Evolutionary conservation across 2,329 filamentous ascomycete species (phyloP).

Genomic region (Hymenoscyphus repandus): DNA sequence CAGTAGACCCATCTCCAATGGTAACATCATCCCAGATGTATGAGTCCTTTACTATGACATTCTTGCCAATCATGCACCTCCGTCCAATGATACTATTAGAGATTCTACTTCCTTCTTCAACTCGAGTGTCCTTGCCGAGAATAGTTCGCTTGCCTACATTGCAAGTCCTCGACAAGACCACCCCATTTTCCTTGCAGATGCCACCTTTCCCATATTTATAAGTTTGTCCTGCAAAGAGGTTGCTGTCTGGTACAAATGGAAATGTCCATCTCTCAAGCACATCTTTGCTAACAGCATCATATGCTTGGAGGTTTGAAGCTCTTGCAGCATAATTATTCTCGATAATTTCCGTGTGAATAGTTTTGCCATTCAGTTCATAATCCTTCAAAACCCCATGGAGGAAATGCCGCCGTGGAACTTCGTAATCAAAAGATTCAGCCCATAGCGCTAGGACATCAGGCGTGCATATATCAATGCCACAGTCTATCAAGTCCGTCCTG

Average conservation of each 20-base stretch:
- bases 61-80: slow-evolving; percentile 79
- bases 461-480: slow-evolving; percentile 94
- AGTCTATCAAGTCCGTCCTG: slow-evolving; percentile 84
- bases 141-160: slow-evolving; percentile 64
- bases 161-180: slow-evolving; percentile 68
- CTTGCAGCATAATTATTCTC: slow-evolving; percentile 80
- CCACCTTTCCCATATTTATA: slow-evolving; percentile 67
- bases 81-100: slow-evolving; percentile 76
- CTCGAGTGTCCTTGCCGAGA: slow-evolving; percentile 68
- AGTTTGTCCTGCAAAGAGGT: slow-evolving; percentile 70
- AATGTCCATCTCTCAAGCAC: slow-evolving; percentile 84
- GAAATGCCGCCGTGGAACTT: slow-evolving; percentile 82
- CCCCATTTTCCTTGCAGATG: slow-evolving; percentile 73
- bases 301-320: slow-evolving; percentile 80
- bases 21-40: slow-evolving; percentile 84
- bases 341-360: slow-evolving; percentile 86
- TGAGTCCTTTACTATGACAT: slow-evolving; percentile 72
- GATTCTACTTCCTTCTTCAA: slow-evolving; percentile 68
- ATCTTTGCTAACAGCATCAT: slow-evolving; percentile 83
- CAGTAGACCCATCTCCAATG: slow-evolving; percentile 67
- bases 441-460: slow-evolving; percentile 91
- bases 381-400: slow-evolving; percentile 91
- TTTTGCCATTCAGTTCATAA: slow-evolving; percentile 93
- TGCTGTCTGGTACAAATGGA: slow-evolving; percentile 84
- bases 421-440: slow-evolving; percentile 97